These are phyloP conservation scores for Glycine latifolia DNA, from an alignment of 306 rosid genomes.

Conservation along the genomic window DNA sequence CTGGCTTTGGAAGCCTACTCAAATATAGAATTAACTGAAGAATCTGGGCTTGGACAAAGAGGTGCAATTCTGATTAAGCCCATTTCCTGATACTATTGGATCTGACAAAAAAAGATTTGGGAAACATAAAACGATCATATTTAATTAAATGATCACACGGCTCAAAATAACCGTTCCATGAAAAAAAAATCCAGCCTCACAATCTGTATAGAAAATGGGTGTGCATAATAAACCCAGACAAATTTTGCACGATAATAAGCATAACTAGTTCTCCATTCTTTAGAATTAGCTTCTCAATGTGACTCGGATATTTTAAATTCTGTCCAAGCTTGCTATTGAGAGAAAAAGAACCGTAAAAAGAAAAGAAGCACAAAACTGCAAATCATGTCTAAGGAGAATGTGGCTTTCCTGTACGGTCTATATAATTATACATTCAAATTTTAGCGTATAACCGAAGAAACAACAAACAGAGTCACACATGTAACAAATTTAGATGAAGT, in stretches of 20 bases:
- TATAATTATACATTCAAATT: too few species aligned
- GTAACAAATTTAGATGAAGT: too few species aligned
- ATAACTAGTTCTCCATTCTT: not conserved
- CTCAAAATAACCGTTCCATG: not conserved
- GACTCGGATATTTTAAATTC: not conserved
- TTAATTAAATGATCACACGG: too few species aligned
- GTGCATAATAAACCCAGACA: constrained; percentile 1
- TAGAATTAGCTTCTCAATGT: constrained; percentile 1
- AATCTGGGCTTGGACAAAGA: constrained; percentile 20
- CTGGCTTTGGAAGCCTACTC: not conserved
- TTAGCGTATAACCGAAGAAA: too few species aligned
- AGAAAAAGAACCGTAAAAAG: not conserved
- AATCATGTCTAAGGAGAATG: not conserved
- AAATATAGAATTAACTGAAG: not conserved
- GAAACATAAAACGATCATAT: too few species aligned
- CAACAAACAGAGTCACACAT: too few species aligned
- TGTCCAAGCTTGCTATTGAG: not conserved
- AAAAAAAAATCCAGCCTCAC: not conserved
- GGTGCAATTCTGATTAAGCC: constrained; percentile 6
- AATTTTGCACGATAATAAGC: not conserved
- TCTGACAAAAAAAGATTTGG: too few species aligned
- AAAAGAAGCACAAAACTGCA: not conserved
- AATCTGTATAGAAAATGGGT: not conserved
- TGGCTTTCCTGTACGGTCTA: not conserved
- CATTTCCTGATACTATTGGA: not conserved